phyloP scores from a whole-genome alignment of 106 monocot species.

The Apostasia ramifera region DNA sequence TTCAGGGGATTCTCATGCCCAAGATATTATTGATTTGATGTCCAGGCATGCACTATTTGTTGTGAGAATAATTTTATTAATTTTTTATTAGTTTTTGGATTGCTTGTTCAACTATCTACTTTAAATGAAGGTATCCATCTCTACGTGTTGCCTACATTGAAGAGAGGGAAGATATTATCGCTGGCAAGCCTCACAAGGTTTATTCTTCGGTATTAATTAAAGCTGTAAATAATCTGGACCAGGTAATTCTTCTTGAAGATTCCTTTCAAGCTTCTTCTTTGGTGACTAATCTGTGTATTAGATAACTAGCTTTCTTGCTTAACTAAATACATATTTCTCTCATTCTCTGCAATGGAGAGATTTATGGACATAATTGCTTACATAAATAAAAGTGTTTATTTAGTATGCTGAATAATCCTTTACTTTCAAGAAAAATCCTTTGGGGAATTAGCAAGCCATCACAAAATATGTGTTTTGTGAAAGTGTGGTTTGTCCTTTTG shows the following conservation, averaged over 20 bases:
- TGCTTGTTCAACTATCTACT: not conserved
- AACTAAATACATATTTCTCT: too few relatives aligned
- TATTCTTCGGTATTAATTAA: constrained; percentile 69
- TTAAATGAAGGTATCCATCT: constrained; percentile 50
- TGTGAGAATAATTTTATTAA: not conserved
- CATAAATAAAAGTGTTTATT: too few relatives aligned
- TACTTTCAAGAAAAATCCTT: too few relatives aligned
- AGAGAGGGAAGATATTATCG: constrained; percentile 51
- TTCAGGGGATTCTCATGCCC: constrained; percentile 52
- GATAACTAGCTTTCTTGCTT: too few relatives aligned
- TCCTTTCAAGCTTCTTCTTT: not conserved
- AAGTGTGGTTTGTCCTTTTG: too few relatives aligned
- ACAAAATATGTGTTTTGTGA: too few relatives aligned
- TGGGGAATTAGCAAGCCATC: too few relatives aligned
- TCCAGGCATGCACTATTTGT: constrained; percentile 23
- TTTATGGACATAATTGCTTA: too few relatives aligned
- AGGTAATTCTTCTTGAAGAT: constrained; percentile 32
- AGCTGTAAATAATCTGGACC: constrained; percentile 55
- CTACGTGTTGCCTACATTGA: constrained; percentile 68
- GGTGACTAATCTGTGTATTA: not conserved
- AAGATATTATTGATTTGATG: constrained; percentile 75
- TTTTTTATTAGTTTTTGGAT: not conserved
- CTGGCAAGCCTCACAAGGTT: constrained; percentile 25
- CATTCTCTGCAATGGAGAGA: too few relatives aligned
- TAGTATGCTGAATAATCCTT: too few relatives aligned